Base-by-base conservation (phyloP, 108 stramenopile genomes). In the Skeletonema costatum region DNA sequence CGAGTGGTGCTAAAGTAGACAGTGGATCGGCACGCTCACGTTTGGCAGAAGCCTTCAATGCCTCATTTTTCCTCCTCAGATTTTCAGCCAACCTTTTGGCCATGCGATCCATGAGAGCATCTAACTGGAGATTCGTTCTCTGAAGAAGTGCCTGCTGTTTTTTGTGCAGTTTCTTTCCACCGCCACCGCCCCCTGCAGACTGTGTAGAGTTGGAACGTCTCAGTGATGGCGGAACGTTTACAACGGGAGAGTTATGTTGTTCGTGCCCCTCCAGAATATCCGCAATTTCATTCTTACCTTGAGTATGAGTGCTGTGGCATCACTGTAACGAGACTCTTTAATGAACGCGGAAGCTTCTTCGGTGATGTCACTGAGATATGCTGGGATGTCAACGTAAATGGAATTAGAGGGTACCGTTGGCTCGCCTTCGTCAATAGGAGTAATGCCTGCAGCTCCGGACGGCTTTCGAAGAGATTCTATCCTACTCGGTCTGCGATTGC, bases 41-140 rank as follows among this genome's bases (percentile, higher is more conserved):
- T 66, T 92, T 92, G 29, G 83, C 79, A 10, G 91, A 82, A 66
- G 91, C 91, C 53, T 92, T 92, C 69, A 95, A 60, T 10, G 93
- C 93, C 62, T 95, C 93, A 64, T 95, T 95, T 79, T 91, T 92
- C 30, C 93, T 77, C 50, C 93, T 78, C 9, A 95, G 80, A 46
- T 85, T 85, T 73, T 95, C 93, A 9, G 88, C 88, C 14, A 95
- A 71, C 5, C 93, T 86, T 35, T 90, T 86, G 53, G 86, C 80
- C 66, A 92, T 89, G 51, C 85, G 74, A 63, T 90, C 85, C 38
- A 87, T 70, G 32, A 90, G 75, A 8, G 78, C 73, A 50, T 89
- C 88, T 1, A 92, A 58, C 48, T 81, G 80, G 13, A 79, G 66
- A n/a, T 68, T 50, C 1, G 86, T 85, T 42, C 75, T 63, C 29